Conservation (phyloP, 1,284 basidiomycete species). For the Trichosporon asahii region DNA sequence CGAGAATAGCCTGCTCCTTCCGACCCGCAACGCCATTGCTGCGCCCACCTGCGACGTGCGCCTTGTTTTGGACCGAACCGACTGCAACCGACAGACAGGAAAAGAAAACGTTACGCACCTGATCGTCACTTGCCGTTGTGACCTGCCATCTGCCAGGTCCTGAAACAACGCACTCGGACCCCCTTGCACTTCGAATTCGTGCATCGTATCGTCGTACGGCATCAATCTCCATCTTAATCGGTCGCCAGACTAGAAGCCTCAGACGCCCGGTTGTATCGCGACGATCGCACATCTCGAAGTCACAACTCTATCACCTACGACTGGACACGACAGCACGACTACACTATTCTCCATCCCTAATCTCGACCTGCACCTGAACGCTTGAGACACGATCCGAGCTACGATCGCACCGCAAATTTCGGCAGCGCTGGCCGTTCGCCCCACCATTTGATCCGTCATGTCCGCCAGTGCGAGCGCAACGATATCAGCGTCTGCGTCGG, state of each 20-base stretch:
- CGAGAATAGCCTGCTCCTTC: background rate
- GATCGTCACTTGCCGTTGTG: background rate
- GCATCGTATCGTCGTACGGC: background rate
- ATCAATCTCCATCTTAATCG: background rate
- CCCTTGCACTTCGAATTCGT: background rate
- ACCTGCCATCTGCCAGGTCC: background rate
- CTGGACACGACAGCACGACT: background rate
- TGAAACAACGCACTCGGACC: slow-evolving; percentile 2
- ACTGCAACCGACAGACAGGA: background rate
- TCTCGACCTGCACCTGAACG: background rate
- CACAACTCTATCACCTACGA: background rate
- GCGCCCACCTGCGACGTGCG: background rate
- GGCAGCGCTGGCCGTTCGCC: background rate
- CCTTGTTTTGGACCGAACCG: background rate
- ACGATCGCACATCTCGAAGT: background rate
- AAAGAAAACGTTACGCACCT: background rate
- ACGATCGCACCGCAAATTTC: background rate
- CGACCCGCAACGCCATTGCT: background rate
- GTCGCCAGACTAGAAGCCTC: background rate
- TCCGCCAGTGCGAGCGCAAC: slow-evolving; percentile 7
- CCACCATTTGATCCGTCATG: background rate
- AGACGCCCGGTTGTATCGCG: background rate
- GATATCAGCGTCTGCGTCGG: background rate
- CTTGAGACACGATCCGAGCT: background rate
- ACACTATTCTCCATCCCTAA: background rate